Conservation (phyloP, 2,329 filamentous ascomycete species). For the Cladosporium sp. region DNA sequence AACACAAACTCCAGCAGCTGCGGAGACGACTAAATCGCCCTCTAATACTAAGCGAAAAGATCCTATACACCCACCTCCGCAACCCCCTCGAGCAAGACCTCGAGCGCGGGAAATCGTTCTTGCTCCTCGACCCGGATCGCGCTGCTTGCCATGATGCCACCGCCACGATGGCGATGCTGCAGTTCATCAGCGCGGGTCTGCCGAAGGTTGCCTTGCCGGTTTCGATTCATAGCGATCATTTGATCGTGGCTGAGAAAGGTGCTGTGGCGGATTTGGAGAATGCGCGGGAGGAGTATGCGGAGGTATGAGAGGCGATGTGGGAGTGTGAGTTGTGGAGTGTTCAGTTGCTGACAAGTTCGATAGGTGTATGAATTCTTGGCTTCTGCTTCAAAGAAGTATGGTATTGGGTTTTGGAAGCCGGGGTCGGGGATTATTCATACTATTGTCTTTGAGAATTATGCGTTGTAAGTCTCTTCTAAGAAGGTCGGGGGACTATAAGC, state of each 20-base stretch:
- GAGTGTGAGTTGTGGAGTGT: not conserved
- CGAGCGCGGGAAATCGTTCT: constrained; percentile 90
- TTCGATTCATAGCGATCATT: constrained; percentile 97
- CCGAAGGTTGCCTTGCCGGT: constrained; percentile 87
- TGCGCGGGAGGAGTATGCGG: constrained; percentile 55
- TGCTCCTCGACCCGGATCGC: constrained; percentile 94
- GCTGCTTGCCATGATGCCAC: constrained; percentile 99
- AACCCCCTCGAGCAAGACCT: constrained; percentile 95
- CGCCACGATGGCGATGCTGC: constrained; percentile 98
- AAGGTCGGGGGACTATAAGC: not conserved
- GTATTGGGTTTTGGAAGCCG: constrained; percentile 99
- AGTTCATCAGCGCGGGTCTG: constrained; percentile 99
- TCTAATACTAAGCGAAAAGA: constrained; percentile 95
- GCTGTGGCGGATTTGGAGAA: constrained; percentile 89
- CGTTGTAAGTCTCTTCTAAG: constrained; percentile 57
- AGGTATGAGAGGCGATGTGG: not conserved
- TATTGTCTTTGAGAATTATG: constrained; percentile 97
- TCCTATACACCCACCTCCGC: constrained; percentile 97
- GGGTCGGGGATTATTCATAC: constrained; percentile 99
- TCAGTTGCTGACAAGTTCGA: constrained; percentile 51
- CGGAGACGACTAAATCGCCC: constrained; percentile 86
- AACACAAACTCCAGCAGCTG: constrained; percentile 90
- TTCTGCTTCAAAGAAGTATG: constrained; percentile 94
- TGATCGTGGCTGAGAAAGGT: constrained; percentile 96
- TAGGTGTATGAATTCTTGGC: constrained; percentile 98